Evolutionary conservation across 306 rosid genomes (phyloP), one percentile per base, ranked within the genome.

Genomic region (Cicer pinnatifidum): DNA sequence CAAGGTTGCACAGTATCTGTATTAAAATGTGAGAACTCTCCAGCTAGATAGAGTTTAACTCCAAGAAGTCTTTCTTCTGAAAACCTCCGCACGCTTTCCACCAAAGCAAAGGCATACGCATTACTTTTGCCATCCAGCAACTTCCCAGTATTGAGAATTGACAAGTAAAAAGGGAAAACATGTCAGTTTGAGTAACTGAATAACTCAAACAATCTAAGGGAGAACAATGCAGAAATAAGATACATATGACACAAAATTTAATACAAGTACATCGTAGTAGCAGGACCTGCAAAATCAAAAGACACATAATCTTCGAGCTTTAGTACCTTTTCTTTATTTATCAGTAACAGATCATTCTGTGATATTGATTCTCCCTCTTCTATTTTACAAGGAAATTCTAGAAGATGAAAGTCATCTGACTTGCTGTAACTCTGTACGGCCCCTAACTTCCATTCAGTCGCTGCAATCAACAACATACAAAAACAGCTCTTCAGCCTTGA

Each of bases 51-150:
- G 88, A 93, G 86, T 85, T 94, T 88, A 60, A 87, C 87, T 60
- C 85, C 85, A 62, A 91, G 59, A 76, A 87, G 85, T 67, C 75
- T 67, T 65, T 84, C 41, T 12, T 82, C 80, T 33, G 79, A 75
- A 76, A 12, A 78, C 76, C 67, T 84, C 9, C 84, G 89, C 59
- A 72, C 67, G 40, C 81, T 81, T 77, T 93, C 98, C 76, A 93
- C 98, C 83, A 88, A 88, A 44, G 97, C 93, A 88, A 93, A 93
- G 8, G 96, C 97, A 68, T 93, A 88, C 3, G 83, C 83, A 10
- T 87, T 82, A 12, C 66, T 84, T 81, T 81, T 78, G 39, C 82
- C 85, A 43, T 38, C 82, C 67, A 80, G 70, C 83, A 71, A 71
- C 97, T 93, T 89, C 75, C 71, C 56, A 71, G 69, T 16, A 62